Evolutionary conservation across 441 rosid genomes (phyloP).

Genomic region (Euphorbia celastroides): DNA sequence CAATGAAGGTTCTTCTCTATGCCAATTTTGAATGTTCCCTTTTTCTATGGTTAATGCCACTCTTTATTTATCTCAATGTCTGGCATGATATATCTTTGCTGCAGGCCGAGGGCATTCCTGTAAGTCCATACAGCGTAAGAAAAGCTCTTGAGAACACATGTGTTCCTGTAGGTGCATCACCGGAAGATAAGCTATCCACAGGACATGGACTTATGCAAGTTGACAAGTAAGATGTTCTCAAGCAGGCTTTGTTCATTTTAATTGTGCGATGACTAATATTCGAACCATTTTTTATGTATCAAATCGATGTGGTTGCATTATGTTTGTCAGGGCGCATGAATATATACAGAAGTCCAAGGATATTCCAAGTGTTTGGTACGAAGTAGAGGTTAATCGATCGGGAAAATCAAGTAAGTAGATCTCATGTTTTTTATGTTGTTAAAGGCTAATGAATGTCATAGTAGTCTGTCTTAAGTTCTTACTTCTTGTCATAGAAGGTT

Average conservation of each 20-base stretch:
- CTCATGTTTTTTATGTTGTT: not conserved
- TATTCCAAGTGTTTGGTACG: slow-evolving; percentile 63
- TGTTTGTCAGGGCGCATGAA: slow-evolving; percentile 67
- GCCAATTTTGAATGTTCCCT: slow-evolving; percentile 10
- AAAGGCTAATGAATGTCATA: not conserved
- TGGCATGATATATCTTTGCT: slow-evolving; percentile 23
- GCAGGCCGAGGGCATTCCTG: slow-evolving; percentile 79
- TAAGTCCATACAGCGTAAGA: slow-evolving; percentile 86
- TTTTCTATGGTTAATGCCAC: slow-evolving; percentile 18
- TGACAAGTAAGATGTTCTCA: slow-evolving; percentile 62
- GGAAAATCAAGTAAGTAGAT: slow-evolving; percentile 74
- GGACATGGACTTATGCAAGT: slow-evolving; percentile 98
- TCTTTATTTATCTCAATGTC: slow-evolving; percentile 22
- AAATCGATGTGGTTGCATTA: slow-evolving; percentile 20
- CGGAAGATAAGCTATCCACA: slow-evolving; percentile 80
- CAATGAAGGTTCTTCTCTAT: slow-evolving; percentile 72
- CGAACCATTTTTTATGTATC: slow-evolving; percentile 17
- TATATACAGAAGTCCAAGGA: slow-evolving; percentile 53
- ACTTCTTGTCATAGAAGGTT: too few relatives aligned
- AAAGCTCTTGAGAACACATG: slow-evolving; percentile 91
- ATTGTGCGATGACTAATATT: slow-evolving; percentile 12
- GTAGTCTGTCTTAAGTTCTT: not conserved
- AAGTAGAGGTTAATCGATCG: slow-evolving; percentile 64
- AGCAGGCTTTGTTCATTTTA: slow-evolving; percentile 12
- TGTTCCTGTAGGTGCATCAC: slow-evolving; percentile 57